Conservation (phyloP, 2,329 filamentous ascomycete genomes). For the Diaporthe capsici region DNA sequence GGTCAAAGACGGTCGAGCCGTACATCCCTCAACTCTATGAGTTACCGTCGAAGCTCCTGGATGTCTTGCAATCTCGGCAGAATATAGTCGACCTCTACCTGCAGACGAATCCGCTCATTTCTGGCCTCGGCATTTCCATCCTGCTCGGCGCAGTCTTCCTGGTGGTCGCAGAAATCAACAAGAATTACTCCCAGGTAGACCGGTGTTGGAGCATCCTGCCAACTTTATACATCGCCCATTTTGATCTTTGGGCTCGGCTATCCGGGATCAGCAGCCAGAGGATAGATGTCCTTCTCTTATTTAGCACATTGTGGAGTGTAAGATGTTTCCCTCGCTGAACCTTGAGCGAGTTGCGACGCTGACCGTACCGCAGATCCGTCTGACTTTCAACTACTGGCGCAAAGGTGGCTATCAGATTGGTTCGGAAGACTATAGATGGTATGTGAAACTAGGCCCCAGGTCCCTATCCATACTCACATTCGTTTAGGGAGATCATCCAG, state of each 20-base stretch:
- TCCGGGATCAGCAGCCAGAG: constrained; percentile 78
- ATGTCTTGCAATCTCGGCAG: constrained; percentile 71
- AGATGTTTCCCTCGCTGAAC: constrained; percentile 50
- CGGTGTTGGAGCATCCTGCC: constrained; percentile 92
- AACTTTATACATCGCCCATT: constrained; percentile 88
- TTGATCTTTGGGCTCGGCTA: constrained; percentile 84
- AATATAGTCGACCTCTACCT: constrained; percentile 81
- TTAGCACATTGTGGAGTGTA: constrained; percentile 85
- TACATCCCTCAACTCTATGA: constrained; percentile 79
- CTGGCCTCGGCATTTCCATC: constrained; percentile 79
- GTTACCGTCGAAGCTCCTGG: constrained; percentile 76
- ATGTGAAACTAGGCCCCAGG: constrained; percentile 39
- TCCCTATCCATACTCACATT: constrained; percentile 43
- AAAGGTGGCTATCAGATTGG: constrained; percentile 92
- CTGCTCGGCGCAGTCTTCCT: constrained; percentile 80
- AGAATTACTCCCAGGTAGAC: constrained; percentile 98
- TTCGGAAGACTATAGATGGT: constrained; percentile 95
- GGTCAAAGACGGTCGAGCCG: constrained; percentile 79
- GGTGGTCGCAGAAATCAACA: constrained; percentile 84
- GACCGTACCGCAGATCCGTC: constrained; percentile 68
- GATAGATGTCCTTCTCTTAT: constrained; percentile 79
- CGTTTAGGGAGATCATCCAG: constrained; percentile 77
- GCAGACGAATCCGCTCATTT: constrained; percentile 88
- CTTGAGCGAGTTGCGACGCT: constrained; percentile 38
- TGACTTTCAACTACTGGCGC: constrained; percentile 98